Evolutionary conservation across 768 basidiomycete species (phyloP).

Genomic region (Panaeolus cyanescens): DNA sequence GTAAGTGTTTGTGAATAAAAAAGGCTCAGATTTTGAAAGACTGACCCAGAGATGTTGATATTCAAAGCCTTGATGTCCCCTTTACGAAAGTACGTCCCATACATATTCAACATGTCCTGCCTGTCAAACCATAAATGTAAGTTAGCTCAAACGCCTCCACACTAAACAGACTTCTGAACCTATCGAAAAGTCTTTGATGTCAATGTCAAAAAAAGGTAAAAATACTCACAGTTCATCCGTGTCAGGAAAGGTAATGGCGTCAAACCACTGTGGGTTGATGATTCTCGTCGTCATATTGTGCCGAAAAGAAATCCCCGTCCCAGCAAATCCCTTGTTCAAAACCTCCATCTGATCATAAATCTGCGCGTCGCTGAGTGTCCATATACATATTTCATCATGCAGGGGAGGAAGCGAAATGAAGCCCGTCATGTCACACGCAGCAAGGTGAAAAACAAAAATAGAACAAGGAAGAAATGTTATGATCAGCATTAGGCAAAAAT

Average conservation of each 20-base stretch:
- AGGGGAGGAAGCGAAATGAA: not conserved
- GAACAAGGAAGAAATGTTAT: not conserved
- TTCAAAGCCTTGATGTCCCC: not conserved
- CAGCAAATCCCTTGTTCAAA: slow-evolving; percentile 32
- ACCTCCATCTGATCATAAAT: slow-evolving; percentile 32
- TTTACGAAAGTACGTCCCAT: not conserved
- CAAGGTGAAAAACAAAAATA: not conserved
- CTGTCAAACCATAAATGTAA: not conserved
- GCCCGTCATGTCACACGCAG: not conserved
- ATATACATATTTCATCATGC: not conserved
- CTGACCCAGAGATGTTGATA: not conserved
- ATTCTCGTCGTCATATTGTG: slow-evolving; percentile 31
- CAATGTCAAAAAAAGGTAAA: not conserved
- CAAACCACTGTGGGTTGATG: slow-evolving; percentile 26
- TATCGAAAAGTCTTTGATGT: not conserved
- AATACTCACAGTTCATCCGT: slow-evolving; percentile 4
- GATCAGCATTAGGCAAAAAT: not conserved
- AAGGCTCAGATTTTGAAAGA: slow-evolving; percentile 5
- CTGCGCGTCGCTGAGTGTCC: slow-evolving; percentile 15
- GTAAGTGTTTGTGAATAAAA: slow-evolving; percentile 19
- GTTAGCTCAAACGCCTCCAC: not conserved
- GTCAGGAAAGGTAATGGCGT: slow-evolving; percentile 16
- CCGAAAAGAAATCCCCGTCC: slow-evolving; percentile 31
- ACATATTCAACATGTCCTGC: not conserved
- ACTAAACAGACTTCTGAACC: not conserved